phyloP scores from a whole-genome alignment of 2,329 filamentous ascomycete genomes.

The Xylariaceae sp. region DNA sequence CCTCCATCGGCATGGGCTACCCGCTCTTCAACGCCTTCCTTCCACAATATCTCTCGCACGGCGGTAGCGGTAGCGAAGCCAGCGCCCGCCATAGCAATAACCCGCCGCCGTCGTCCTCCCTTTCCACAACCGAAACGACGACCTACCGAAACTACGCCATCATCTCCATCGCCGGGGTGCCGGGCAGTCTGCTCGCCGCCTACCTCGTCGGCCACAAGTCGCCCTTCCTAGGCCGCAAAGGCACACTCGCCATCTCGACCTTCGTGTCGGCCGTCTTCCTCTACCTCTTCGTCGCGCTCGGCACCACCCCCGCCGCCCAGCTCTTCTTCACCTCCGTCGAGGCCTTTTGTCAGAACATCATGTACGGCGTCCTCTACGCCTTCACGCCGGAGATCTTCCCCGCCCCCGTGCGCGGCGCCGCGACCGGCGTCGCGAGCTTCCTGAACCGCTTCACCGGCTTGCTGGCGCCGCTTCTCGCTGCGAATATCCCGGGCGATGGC shows the following conservation, averaged over 20 bases:
- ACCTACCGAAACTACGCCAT: conserved; percentile 80
- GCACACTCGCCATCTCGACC: conserved; percentile 64
- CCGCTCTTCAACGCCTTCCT: conserved; percentile 86
- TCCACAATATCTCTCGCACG: conserved; percentile 72
- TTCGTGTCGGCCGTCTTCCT: conserved; percentile 63
- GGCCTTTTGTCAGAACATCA: conserved; percentile 69
- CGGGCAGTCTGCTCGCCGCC: conserved; percentile 68
- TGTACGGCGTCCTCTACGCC: conserved; percentile 71
- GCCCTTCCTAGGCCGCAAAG: conserved; percentile 60
- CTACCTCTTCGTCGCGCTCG: conserved; percentile 59
- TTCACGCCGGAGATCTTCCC: conserved; percentile 76
- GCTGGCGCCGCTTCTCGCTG: conserved; percentile 63
- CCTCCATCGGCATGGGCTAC: conserved; percentile 78
- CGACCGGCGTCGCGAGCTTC: conserved; percentile 66
- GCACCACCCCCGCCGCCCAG: conserved; percentile 51
- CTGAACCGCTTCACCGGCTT: conserved; percentile 64
- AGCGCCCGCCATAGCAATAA: conserved; percentile 17
- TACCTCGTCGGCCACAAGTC: conserved; percentile 63
- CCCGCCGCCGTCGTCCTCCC: conserved; percentile 25
- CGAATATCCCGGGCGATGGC: conserved; percentile 52
- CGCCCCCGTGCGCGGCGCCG: conserved; percentile 64
- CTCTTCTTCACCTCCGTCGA: conserved; percentile 62
- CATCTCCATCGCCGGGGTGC: conserved; percentile 69
- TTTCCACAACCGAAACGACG: conserved; percentile 32
- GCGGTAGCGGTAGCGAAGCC: conserved; percentile 35